Percentiles rank a stretch among this genome's conserved stretches.
phyloP scores from a whole-genome alignment of 441 rosid species.

The Flueggea neowawraea region DNA sequence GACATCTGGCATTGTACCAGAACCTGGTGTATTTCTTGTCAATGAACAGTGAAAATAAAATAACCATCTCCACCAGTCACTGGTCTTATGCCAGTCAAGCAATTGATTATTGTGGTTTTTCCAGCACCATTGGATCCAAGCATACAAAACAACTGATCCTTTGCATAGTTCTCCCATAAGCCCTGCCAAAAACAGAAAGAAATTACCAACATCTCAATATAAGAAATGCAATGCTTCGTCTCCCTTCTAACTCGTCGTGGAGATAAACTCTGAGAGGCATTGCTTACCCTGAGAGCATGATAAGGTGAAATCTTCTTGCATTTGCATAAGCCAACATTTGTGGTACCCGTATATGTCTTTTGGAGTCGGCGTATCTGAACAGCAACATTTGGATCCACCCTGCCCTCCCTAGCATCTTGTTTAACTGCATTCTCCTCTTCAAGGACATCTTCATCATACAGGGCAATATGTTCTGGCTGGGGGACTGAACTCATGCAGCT shows the following conservation, averaged over 20 bases:
- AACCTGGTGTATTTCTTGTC: not conserved
- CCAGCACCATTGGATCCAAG: conserved; percentile 99
- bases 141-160: conserved; percentile 91
- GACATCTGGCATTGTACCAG: not conserved
- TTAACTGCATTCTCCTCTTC: conserved; percentile 77
- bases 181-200: conserved; percentile 43
- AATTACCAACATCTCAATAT: not conserved
- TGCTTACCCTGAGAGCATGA: conserved; percentile 78
- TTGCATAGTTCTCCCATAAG: conserved; percentile 75
- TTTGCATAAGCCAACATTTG: conserved; percentile 55
- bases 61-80: conserved; percentile 89
- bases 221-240: not conserved
- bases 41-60: conserved; percentile 8
- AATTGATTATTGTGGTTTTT: conserved; percentile 87
- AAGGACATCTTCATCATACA: conserved; percentile 89
- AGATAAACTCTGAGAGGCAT: conserved; percentile 3
- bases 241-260: not conserved
- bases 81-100: conserved; percentile 89
- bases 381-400: conserved; percentile 54
- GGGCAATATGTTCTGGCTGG: conserved; percentile 38
- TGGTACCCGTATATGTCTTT: conserved; percentile 80
- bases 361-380: conserved; percentile 86
- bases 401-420: conserved; percentile 43
- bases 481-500: conserved; percentile 71
- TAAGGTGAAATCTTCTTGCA: conserved; percentile 76